Base-by-base conservation (phyloP, 352 stramenopile species). In the Globisporangium recalcitrans region DNA sequence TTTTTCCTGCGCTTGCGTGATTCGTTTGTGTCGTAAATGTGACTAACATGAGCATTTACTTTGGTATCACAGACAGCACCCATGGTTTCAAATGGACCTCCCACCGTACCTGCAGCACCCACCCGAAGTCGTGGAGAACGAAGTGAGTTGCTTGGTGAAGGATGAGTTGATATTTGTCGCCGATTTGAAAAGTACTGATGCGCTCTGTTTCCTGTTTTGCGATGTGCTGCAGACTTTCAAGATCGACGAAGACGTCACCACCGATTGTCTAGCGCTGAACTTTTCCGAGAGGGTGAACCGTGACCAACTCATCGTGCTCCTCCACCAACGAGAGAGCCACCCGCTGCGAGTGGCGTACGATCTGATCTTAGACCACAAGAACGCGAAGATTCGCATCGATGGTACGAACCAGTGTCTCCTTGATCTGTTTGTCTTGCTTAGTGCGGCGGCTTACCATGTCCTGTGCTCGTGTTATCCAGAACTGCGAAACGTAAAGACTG, bases 31-130 rank as follows among this genome's bases (percentile, higher is more conserved):
- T 48, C 21, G 3, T 58, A 31, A 26, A 46, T 42, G 19, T 8
- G 44, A 40, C 19, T 40, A 7, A 53, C 9, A 46, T 16, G 8
- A 46, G 21, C 16, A 6, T 46, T 46, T 46, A 16, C 38, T 54
- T n/a, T 56, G 7, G 3, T 47, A 21, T 7, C 29, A 9, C 36
- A 82, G 76, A 48, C 81, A 98, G 60, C 97, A 99, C 68, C 93
- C 97, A 4, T 99, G 97, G 96, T 99, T 99, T 72, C 89, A 98
- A 75, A 95, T 98, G 64, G 97, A 98, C 61, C 78, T 99, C 8
- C 98, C 98, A 34, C 93, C 93, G 2, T 99, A 99, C 72, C 76
- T 99, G 13, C 84, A 98, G 49, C 92, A 98, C 63, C 89, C 96
- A 38, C 94, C 96, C 7, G 93, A 99, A 63, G 78, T 97, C 22